These are phyloP conservation scores for Neurospora pannonica DNA, from an alignment of 495 filamentous ascomycete species.

Conservation along the genomic window DNA sequence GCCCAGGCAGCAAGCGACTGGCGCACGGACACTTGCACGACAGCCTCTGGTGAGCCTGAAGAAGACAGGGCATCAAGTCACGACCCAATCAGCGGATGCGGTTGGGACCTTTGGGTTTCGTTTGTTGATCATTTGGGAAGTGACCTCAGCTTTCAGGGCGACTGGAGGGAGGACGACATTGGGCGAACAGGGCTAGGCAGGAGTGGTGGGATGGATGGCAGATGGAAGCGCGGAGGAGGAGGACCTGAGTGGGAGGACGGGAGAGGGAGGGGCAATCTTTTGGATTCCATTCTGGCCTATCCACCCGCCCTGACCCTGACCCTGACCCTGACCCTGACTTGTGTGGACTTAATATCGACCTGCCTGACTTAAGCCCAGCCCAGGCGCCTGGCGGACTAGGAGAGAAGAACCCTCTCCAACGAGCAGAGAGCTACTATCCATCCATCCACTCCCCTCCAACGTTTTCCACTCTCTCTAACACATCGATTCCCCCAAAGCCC, in stretches of 20 bases:
- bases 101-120: background rate
- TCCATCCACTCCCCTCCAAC: background rate
- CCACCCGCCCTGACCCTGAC: background rate
- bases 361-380: background rate
- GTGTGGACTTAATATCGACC: background rate
- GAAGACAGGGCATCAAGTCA: background rate
- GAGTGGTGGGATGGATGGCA: background rate
- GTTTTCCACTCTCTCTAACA: background rate
- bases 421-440: background rate
- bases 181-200: background rate
- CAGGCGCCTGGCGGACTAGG: background rate
- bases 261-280: background rate
- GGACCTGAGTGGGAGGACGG: background rate
- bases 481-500: background rate
- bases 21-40: background rate
- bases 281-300: background rate
- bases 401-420: background rate
- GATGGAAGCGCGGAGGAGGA: background rate
- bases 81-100: background rate
- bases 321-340: background rate
- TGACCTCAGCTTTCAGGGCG: background rate
- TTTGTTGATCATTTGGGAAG: background rate
- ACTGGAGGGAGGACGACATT: background rate
- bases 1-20: background rate
- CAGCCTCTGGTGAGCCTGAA: background rate